Base-by-base conservation (phyloP, 1,139 yeast genomes). In the Arxiozyma bovina region DNA sequence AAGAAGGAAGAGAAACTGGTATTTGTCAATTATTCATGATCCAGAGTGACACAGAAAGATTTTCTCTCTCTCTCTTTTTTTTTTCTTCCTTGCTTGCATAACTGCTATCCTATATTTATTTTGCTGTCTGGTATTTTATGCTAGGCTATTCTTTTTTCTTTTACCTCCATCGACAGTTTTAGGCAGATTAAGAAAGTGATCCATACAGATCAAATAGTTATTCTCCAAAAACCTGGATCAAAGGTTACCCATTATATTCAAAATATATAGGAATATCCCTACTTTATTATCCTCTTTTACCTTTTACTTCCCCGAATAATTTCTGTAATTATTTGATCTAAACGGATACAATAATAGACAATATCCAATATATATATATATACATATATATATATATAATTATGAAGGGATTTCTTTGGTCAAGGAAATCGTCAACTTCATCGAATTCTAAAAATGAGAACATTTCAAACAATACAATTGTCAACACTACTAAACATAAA, bases 321-420 rank as follows among this genome's bases (percentile, higher is more conserved):
- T 34, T 15, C 40, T 15, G n/a, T 34, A 3, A 34, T 34, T 15
- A 34, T 34, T 34, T 34, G n/a, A 9, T 34, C 40, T 34, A 34
- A 15, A 15, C n/a, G n/a, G 40, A 34, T 34, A 34, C 40, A 34
- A 34, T 34, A 34, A 15, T 12, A 12, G 4, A 34, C n/a, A 34
- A 34, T 34, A 34, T 34, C n/a, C 40, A 12, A 34, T 12, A 34
- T 15, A 2, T 34, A 15, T 34, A 34, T 34, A 15, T 34, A 41
- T 27, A 5, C 8, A 27, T 27, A 27, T 8, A 27, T 15, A 15
- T 34, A 34, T 9, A 34, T 34, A 41, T 12, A 17, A 49, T 27
- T 17, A 57, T 57, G 59, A 57, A 57, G 38, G 55, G 57, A 5
- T 54, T 57, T 49, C 45, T 57, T 18, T 57, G 59, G 59, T 55